These are phyloP conservation scores for Peronospora destructor DNA, from an alignment of 352 stramenopile genomes.

Conservation along the genomic window DNA sequence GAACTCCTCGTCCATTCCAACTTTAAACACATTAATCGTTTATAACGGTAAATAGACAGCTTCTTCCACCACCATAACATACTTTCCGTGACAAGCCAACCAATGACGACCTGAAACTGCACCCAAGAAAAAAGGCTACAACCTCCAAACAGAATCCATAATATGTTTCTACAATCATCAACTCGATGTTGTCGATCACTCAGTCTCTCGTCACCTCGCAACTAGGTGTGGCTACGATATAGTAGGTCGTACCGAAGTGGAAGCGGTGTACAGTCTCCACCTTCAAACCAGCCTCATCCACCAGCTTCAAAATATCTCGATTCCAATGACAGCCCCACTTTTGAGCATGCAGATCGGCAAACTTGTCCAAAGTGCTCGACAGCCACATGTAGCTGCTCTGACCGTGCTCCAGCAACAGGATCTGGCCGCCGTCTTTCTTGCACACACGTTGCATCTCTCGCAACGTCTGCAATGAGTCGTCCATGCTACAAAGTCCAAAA, in stretches of 20 bases:
- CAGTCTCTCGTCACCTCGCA: neutral
- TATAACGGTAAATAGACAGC: too few species aligned
- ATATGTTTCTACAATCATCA: too few species aligned
- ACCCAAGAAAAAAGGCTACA: too few species aligned
- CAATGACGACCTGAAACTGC: too few species aligned
- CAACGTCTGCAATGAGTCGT: conserved; percentile 88
- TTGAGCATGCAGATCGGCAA: conserved; percentile 86
- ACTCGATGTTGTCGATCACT: too few species aligned
- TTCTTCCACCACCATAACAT: too few species aligned
- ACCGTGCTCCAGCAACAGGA: conserved; percentile 94
- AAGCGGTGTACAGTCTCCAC: conserved; percentile 84
- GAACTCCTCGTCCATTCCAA: too few species aligned
- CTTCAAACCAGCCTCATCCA: conserved; percentile 77
- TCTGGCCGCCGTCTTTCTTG: conserved; percentile 61
- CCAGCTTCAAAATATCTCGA: conserved; percentile 88
- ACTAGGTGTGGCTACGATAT: conserved; percentile 64
- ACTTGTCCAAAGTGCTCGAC: conserved; percentile 89
- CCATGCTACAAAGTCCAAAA: conserved; percentile 94
- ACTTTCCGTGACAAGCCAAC: too few species aligned
- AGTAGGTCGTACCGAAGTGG: conserved; percentile 95
- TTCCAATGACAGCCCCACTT: conserved; percentile 97
- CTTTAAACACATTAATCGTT: too few species aligned
- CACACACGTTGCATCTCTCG: conserved; percentile 92
- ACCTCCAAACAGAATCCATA: too few species aligned
- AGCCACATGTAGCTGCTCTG: conserved; percentile 87